phyloP scores from a whole-genome alignment of 495 filamentous ascomycete genomes.

The Lineolata rhizophorae region DNA sequence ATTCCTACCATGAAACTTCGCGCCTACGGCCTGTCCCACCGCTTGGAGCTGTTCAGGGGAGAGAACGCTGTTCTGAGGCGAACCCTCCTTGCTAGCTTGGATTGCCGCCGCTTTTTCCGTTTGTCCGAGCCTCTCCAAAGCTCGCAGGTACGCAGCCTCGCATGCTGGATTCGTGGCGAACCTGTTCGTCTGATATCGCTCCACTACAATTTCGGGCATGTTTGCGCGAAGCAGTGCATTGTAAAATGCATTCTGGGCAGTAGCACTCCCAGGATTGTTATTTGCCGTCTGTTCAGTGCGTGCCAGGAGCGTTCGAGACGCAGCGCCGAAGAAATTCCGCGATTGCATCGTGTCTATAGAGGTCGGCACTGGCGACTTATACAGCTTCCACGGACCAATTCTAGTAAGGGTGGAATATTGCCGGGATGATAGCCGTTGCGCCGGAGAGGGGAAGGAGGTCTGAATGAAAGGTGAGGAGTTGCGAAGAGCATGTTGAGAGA shows the following conservation, averaged over 20 bases:
- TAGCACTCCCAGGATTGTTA: constrained; percentile 66
- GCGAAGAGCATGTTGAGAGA: too few relatives aligned
- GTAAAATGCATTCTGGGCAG: constrained; percentile 83
- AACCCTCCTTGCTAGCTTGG: constrained; percentile 3
- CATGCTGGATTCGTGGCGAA: constrained; percentile 59
- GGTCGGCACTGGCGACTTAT: too few relatives aligned
- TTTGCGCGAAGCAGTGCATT: constrained; percentile 72
- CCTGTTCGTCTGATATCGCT: constrained; percentile 64
- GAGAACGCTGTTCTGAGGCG: constrained; percentile 20
- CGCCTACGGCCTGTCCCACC: constrained; percentile 70
- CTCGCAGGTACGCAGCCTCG: constrained; percentile 51
- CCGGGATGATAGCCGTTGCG: too few relatives aligned
- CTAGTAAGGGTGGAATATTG: too few relatives aligned
- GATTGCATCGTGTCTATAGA: neutral
- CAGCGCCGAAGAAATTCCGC: neutral
- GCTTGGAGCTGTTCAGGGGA: constrained; percentile 51
- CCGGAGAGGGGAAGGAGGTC: too few relatives aligned
- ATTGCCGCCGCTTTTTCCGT: constrained; percentile 20
- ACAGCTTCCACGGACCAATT: too few relatives aligned
- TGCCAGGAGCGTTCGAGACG: constrained; percentile 34
- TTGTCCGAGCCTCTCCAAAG: constrained; percentile 44
- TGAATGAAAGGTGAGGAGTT: too few relatives aligned
- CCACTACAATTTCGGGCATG: constrained; percentile 77
- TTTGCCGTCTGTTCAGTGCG: constrained; percentile 77
- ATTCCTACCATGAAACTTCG: constrained; percentile 45